Conservation (phyloP, 768 basidiomycete species). For the Trametes maxima region DNA sequence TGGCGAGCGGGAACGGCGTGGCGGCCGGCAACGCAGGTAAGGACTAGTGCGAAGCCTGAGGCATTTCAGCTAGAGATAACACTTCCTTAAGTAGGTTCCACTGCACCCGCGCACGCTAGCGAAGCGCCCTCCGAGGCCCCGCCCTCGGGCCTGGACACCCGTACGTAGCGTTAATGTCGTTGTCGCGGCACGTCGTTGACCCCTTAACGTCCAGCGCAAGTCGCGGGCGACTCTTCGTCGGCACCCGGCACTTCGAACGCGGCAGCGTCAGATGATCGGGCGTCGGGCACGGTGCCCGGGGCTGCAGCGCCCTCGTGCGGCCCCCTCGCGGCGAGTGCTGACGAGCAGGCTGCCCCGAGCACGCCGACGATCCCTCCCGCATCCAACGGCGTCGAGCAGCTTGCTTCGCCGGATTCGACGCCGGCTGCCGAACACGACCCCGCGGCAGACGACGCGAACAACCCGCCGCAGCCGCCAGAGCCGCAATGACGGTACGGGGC, state of each 20-base stretch:
- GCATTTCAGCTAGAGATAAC: constrained; percentile 14
- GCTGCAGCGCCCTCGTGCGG: background rate
- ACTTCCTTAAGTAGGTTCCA: background rate
- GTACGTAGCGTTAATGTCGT: constrained; percentile 13
- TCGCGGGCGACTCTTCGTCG: constrained; percentile 1
- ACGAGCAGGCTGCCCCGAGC: background rate
- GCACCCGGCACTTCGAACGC: background rate
- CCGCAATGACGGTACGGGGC: constrained; percentile 52
- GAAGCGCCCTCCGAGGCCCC: background rate
- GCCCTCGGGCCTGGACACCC: background rate
- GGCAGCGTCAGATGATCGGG: constrained; percentile 8
- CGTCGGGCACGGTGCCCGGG: background rate
- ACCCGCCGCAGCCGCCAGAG: constrained; percentile 9
- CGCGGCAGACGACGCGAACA: constrained; percentile 1
- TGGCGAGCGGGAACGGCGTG: background rate
- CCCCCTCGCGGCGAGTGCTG: background rate
- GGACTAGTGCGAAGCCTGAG: background rate
- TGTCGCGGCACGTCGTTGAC: background rate
- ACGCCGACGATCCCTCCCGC: too few relatives aligned
- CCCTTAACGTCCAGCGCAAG: constrained; percentile 3
- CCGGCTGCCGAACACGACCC: constrained; percentile 2
- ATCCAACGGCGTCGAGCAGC: too few relatives aligned
- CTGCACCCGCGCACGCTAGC: constrained; percentile 1
- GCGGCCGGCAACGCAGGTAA: constrained; percentile 2
- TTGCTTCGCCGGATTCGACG: background rate